Conservation (phyloP, 2,329 filamentous ascomycete genomes). For the Aspergillus sp. region DNA sequence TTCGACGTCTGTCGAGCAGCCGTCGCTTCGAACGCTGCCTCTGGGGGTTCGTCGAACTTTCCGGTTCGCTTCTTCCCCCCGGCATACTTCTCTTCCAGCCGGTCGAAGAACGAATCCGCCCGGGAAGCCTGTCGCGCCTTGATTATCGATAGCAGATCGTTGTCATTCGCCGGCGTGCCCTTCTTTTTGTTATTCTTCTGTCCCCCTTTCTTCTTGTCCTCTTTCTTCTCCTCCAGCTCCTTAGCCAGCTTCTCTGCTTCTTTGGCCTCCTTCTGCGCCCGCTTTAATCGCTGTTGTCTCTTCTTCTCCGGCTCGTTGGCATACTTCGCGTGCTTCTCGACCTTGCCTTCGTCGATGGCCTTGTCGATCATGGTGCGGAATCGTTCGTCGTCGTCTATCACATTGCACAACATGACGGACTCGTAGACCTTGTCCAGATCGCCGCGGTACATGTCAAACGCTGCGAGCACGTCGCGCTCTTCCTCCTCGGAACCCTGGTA, state of each 20-base stretch:
- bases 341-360: conserved; percentile 70
- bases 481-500: conserved; percentile 91
- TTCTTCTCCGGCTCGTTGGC: conserved; percentile 69
- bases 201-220: conserved; percentile 21
- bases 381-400: conserved; percentile 78
- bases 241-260: conserved; percentile 75
- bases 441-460: conserved; percentile 72
- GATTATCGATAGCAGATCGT: conserved; percentile 70
- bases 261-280: conserved; percentile 64
- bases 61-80: conserved; percentile 45
- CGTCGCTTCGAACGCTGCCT: conserved; percentile 58
- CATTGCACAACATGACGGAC: conserved; percentile 80
- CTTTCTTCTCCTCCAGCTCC: conserved; percentile 70
- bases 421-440: conserved; percentile 77
- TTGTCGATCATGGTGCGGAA: conserved; percentile 78
- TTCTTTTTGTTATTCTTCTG: conserved; percentile 12
- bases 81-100: conserved; percentile 74
- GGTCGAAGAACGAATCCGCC: conserved; percentile 64
- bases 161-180: conserved; percentile 33
- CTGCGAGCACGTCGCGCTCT: conserved; percentile 69
- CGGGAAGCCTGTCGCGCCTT: conserved; percentile 67
- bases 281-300: conserved; percentile 58
- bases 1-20: conserved; percentile 41
- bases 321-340: conserved; percentile 68
- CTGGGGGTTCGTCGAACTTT: conserved; percentile 55